Percentiles rank a stretch among this genome's conserved stretches.
phyloP scores from a whole-genome alignment of 2,329 filamentous ascomycete genomes.

The Neocucurbitaria cava region DNA sequence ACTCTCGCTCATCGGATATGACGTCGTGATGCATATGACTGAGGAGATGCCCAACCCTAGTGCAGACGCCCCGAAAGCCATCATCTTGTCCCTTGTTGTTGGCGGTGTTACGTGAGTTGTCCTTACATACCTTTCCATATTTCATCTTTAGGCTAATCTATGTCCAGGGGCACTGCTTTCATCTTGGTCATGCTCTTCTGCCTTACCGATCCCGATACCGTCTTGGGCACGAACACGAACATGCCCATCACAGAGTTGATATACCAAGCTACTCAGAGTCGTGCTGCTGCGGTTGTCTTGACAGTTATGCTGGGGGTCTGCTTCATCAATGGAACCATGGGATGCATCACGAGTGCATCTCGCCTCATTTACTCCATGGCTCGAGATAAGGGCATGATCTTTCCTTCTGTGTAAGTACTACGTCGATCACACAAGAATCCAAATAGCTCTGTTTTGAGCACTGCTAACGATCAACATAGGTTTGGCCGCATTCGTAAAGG shows the following conservation, averaged over 20 bases:
- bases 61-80: constrained; percentile 52
- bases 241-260: constrained; percentile 58
- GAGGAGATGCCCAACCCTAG: constrained; percentile 57
- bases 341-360: constrained; percentile 53
- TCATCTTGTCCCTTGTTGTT: constrained; percentile 54
- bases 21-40: constrained; percentile 55
- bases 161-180: constrained; percentile 45
- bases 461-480: not conserved
- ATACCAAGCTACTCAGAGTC: constrained; percentile 52
- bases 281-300: constrained; percentile 51
- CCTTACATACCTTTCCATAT: not conserved
- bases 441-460: not conserved
- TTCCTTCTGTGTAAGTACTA: constrained; percentile 12
- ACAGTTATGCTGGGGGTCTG: constrained; percentile 15
- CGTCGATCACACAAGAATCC: too few relatives aligned
- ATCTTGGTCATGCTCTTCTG: constrained; percentile 55
- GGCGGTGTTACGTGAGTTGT: constrained; percentile 52
- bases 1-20: constrained; percentile 50
- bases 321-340: constrained; percentile 12
- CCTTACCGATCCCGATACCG: constrained; percentile 46
- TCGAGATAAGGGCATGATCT: constrained; percentile 44
- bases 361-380: constrained; percentile 57
- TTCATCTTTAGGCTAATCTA: not conserved
- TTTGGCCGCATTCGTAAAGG: constrained; percentile 13
- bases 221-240: constrained; percentile 50